phyloP scores from a whole-genome alignment of 2,329 filamentous ascomycete species.

The Exophiala aquamarina region DNA sequence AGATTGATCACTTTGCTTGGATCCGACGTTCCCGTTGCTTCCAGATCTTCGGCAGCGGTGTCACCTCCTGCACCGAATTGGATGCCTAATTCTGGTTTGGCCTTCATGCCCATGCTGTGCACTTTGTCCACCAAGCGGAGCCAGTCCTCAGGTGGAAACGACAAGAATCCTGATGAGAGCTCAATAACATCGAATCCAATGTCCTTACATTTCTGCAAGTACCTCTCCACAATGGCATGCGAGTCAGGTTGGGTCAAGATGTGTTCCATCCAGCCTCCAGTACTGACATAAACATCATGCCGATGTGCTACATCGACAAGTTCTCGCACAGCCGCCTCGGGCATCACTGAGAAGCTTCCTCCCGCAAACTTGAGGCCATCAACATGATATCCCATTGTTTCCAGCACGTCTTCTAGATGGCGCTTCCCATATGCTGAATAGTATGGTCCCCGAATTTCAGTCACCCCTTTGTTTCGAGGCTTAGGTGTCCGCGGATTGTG shows the following conservation, averaged over 20 bases:
- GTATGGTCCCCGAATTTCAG: conserved; percentile 58
- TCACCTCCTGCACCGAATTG: conserved; percentile 60
- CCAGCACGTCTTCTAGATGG: conserved; percentile 53
- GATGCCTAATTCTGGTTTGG: conserved; percentile 58
- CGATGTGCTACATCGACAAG: conserved; percentile 52
- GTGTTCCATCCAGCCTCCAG: conserved; percentile 57
- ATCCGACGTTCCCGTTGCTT: conserved; percentile 50
- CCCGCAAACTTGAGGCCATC: conserved; percentile 59
- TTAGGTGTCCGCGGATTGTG: conserved; percentile 52
- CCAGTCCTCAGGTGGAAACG: conserved; percentile 55
- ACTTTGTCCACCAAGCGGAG: conserved; percentile 51
- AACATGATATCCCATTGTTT: conserved; percentile 56
- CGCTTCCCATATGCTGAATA: conserved; percentile 56
- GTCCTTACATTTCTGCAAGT: conserved; percentile 53
- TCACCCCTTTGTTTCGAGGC: conserved; percentile 51
- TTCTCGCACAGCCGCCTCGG: conserved; percentile 46
- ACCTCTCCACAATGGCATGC: conserved; percentile 49
- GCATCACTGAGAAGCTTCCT: conserved; percentile 52
- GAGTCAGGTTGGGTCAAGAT: conserved; percentile 51
- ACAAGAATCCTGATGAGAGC: conserved; percentile 55
- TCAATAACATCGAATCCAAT: conserved; percentile 57
- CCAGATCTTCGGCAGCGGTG: conserved; percentile 47
- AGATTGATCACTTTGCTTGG: conserved; percentile 51
- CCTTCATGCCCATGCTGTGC: conserved; percentile 49
- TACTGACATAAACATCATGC: conserved; percentile 54